Evolutionary conservation across 2,329 filamentous ascomycete genomes (phyloP).

Genomic region (Cladosporium sphaerospermum): DNA sequence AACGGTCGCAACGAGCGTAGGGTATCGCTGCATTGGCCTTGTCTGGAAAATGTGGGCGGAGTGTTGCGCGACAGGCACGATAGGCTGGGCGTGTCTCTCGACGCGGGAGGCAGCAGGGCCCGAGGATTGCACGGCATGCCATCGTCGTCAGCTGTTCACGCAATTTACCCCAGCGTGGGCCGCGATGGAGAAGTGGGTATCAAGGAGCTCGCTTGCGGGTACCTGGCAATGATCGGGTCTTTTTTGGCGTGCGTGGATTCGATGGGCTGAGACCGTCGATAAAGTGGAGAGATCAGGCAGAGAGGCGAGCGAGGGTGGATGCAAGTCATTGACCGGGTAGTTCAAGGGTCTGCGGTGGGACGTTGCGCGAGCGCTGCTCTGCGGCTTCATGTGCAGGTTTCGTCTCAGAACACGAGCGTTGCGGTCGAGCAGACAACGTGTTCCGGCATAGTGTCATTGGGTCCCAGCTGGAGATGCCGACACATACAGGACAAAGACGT

Average conservation of each 20-base stretch:
- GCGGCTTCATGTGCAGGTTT: not conserved
- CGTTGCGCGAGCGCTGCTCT: not conserved
- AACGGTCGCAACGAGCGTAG: not conserved
- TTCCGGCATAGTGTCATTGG: not conserved
- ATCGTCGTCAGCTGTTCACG: constrained; percentile 8
- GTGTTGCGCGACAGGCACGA: not conserved
- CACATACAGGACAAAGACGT: not conserved
- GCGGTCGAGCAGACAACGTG: not conserved
- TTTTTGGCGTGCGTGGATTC: not conserved
- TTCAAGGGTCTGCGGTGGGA: not conserved
- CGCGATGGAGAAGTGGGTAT: not conserved
- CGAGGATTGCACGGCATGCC: constrained; percentile 2
- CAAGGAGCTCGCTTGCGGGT: not conserved
- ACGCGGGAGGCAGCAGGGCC: not conserved
- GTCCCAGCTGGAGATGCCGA: too few species aligned
- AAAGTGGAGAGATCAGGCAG: not conserved
- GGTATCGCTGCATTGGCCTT: not conserved
- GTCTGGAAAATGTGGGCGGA: not conserved
- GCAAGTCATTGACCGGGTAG: constrained; percentile 8
- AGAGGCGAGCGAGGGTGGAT: not conserved
- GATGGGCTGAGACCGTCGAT: not conserved
- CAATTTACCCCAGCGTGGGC: not conserved
- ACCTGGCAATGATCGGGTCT: not conserved
- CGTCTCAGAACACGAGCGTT: not conserved
- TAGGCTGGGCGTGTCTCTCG: not conserved